phyloP scores from a whole-genome alignment of 2,329 filamentous ascomycete species.

The Aspergillus ochraceus region DNA sequence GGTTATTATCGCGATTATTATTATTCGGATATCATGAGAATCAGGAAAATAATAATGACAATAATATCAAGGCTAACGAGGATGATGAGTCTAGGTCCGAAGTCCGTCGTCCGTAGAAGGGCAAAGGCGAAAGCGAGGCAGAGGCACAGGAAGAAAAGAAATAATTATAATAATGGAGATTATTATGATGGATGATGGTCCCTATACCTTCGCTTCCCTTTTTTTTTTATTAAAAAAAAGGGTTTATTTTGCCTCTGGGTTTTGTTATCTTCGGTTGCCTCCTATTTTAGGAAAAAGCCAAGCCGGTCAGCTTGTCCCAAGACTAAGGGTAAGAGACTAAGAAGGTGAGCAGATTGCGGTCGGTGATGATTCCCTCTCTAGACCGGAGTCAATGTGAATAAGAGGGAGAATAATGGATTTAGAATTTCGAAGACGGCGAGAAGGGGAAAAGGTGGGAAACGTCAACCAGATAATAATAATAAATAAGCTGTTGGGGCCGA shows the following conservation, averaged over 20 bases:
- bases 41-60: background rate
- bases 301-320: background rate
- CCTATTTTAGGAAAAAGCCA: background rate
- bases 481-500: constrained; percentile 10
- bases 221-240: too few species aligned
- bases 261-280: background rate
- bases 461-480: constrained; percentile 8
- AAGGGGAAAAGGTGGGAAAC: background rate
- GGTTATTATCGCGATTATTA: background rate
- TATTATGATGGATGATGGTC: constrained; percentile 1
- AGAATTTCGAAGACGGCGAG: background rate
- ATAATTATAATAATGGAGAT: constrained; percentile 10
- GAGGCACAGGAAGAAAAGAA: background rate
- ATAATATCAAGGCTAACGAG: background rate
- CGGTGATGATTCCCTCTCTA: background rate
- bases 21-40: background rate
- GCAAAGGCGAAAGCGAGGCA: background rate
- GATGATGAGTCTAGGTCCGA: background rate
- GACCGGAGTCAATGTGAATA: background rate
- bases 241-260: too few species aligned
- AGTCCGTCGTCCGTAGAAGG: background rate
- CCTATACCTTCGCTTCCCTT: background rate
- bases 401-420: background rate
- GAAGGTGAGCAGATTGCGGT: background rate
- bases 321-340: background rate